Conservation (phyloP, 2,329 filamentous ascomycete genomes). For the Fusarium vanettenii region DNA sequence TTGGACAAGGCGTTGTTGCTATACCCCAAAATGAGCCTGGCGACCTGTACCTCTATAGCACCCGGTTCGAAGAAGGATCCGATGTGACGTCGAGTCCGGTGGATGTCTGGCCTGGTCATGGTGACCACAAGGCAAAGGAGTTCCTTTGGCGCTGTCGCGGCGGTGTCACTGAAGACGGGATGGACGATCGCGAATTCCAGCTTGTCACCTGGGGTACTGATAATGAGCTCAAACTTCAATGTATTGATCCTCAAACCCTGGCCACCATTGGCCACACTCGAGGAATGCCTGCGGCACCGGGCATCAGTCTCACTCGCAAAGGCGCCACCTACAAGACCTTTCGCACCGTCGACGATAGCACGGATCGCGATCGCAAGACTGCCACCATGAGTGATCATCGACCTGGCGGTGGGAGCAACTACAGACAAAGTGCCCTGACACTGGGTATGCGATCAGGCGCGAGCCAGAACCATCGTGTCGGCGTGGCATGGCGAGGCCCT, state of each 20-base stretch:
- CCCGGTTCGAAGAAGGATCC: conserved; percentile 60
- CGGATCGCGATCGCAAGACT: conserved; percentile 67
- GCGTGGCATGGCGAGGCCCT: conserved; percentile 63
- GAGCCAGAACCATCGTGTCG: conserved; percentile 44
- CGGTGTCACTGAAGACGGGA: conserved; percentile 69
- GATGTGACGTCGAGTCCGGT: conserved; percentile 62
- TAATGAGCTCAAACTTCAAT: conserved; percentile 82
- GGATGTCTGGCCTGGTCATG: conserved; percentile 70
- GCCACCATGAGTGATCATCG: conserved; percentile 72
- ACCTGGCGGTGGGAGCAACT: conserved; percentile 56
- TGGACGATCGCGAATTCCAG: conserved; percentile 90
- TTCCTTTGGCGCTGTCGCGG: conserved; percentile 91
- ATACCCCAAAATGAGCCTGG: conserved; percentile 94
- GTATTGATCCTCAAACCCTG: conserved; percentile 73
- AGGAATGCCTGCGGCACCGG: conserved; percentile 72
- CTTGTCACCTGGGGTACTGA: conserved; percentile 94
- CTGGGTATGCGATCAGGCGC: conserved; percentile 55
- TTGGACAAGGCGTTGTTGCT: conserved; percentile 84
- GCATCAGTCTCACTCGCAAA: conserved; percentile 80
- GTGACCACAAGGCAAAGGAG: conserved; percentile 81
- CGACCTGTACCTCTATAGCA: conserved; percentile 86
- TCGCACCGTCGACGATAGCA: conserved; percentile 73
- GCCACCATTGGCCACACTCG: conserved; percentile 78
- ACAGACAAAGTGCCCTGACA: conserved; percentile 58
- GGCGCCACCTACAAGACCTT: conserved; percentile 90